Evolutionary conservation across 1,284 basidiomycete genomes (phyloP).

Genomic region (Ustilago lituana): DNA sequence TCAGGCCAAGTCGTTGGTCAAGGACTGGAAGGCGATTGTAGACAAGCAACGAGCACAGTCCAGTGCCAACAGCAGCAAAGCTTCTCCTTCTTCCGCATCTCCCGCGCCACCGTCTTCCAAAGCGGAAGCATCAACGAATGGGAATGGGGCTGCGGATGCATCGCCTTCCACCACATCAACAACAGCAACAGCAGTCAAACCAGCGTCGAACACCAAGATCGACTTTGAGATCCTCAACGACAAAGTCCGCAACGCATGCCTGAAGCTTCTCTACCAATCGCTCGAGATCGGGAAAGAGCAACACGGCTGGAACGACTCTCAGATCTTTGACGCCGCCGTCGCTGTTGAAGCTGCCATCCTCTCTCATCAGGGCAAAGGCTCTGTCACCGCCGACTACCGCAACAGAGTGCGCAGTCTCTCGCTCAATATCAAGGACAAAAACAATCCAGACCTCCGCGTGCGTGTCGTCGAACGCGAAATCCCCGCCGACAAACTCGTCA

Average conservation of each 20-base stretch:
- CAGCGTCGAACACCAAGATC: slow-evolving; percentile 43
- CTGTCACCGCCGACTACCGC: slow-evolving; percentile 72
- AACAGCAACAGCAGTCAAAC: slow-evolving; percentile 16
- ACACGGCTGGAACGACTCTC: slow-evolving; percentile 44
- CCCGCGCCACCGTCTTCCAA: slow-evolving; percentile 36
- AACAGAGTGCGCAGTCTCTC: slow-evolving; percentile 88
- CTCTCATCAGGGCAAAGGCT: slow-evolving; percentile 51
- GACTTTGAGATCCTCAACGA: slow-evolving; percentile 68
- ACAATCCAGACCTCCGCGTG: slow-evolving; percentile 85
- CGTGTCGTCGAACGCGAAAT: slow-evolving; percentile 85
- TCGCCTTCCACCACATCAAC: slow-evolving; percentile 33
- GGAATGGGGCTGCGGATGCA: slow-evolving; percentile 16
- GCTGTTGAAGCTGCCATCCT: slow-evolving; percentile 69
- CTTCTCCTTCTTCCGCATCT: slow-evolving; percentile 34
- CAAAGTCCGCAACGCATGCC: slow-evolving; percentile 84
- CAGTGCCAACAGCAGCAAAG: slow-evolving; percentile 27
- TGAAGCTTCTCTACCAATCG: slow-evolving; percentile 89
- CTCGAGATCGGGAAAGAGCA: slow-evolving; percentile 70
- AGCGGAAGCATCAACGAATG: slow-evolving; percentile 10
- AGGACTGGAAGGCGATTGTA: slow-evolving; percentile 62
- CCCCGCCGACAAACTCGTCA: slow-evolving; percentile 76
- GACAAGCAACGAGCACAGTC: slow-evolving; percentile 69
- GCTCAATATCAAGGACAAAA: slow-evolving; percentile 93
- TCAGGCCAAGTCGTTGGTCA: slow-evolving; percentile 90
- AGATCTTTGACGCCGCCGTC: slow-evolving; percentile 68